These are phyloP conservation scores for Stephanodiscus minutulus DNA, from an alignment of 108 stramenopile species.

Conservation along the genomic window DNA sequence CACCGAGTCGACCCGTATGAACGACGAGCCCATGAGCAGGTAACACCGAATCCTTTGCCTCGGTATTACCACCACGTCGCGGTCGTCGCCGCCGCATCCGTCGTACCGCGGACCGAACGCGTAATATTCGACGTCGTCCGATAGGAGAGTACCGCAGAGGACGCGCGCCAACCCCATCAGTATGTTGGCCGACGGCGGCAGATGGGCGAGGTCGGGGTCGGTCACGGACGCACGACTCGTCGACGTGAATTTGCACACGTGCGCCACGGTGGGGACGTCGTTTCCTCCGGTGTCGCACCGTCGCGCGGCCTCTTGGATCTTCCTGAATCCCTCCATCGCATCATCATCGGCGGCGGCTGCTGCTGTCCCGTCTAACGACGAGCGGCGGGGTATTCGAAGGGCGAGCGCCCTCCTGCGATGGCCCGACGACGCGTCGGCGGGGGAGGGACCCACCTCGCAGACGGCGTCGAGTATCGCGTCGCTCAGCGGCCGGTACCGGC, in stretches of 20 bases:
- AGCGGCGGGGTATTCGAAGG: constrained; percentile 47
- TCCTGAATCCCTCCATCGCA: constrained; percentile 30
- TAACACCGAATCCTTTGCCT: constrained; percentile 68
- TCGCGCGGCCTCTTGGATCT: constrained; percentile 61
- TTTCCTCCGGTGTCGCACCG: constrained; percentile 54
- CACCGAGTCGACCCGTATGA: constrained; percentile 74
- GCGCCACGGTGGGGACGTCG: constrained; percentile 65
- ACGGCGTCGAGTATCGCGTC: constrained; percentile 74
- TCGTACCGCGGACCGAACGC: constrained; percentile 79
- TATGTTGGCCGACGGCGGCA: constrained; percentile 38
- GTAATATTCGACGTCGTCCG: constrained; percentile 64
- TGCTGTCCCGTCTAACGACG: constrained; percentile 1
- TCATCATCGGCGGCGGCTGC: neutral
- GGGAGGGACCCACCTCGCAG: constrained; percentile 78
- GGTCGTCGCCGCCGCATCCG: constrained; percentile 7
- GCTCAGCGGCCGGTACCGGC: constrained; percentile 82
- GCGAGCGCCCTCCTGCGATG: constrained; percentile 68
- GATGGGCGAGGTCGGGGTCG: constrained; percentile 61
- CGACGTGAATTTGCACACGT: constrained; percentile 82
- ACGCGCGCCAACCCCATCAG: constrained; percentile 85
- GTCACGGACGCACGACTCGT: constrained; percentile 60
- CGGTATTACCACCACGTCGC: constrained; percentile 10
- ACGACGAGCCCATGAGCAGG: constrained; percentile 88
- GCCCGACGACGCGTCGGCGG: constrained; percentile 52
- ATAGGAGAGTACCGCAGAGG: constrained; percentile 66